Percentiles rank a stretch among this genome's conserved stretches.
Conservation (phyloP, 2,329 filamentous ascomycete species). For the Penicillium sp. region DNA sequence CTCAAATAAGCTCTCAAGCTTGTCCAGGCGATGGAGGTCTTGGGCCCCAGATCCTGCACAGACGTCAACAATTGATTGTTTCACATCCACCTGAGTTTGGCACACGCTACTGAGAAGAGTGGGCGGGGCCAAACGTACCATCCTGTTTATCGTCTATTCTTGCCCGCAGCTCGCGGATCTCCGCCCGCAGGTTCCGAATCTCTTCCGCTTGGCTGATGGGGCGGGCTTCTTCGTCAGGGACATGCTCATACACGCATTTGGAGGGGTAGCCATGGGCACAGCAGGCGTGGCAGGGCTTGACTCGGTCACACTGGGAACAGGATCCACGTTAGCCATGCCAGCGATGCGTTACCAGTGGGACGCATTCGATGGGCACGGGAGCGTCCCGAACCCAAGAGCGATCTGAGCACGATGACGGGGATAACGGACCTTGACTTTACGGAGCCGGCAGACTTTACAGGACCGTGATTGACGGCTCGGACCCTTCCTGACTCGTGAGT, state of each 20-base stretch:
- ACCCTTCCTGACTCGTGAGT: slow-evolving; percentile 25
- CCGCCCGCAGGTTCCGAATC: slow-evolving; percentile 33
- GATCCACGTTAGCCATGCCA: slow-evolving; percentile 14
- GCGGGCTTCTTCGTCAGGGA: slow-evolving; percentile 31
- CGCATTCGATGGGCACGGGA: slow-evolving; percentile 7
- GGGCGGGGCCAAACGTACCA: slow-evolving; percentile 17
- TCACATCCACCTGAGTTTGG: not conserved
- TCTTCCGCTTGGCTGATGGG: slow-evolving; percentile 38
- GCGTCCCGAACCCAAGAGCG: slow-evolving; percentile 9
- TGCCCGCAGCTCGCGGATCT: slow-evolving; percentile 31
- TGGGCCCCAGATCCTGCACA: slow-evolving; percentile 15
- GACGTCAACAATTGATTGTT: not conserved
- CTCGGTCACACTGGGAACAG: slow-evolving; percentile 33
- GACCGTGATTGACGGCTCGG: slow-evolving; percentile 35
- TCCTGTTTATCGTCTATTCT: slow-evolving; percentile 23
- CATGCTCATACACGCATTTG: slow-evolving; percentile 35
- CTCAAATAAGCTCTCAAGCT: slow-evolving; percentile 33
- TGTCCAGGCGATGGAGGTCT: slow-evolving; percentile 25
- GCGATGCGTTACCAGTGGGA: not conserved
- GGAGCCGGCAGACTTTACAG: slow-evolving; percentile 37
- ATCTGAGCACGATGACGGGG: slow-evolving; percentile 17
- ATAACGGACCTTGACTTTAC: slow-evolving; percentile 38
- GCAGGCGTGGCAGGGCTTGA: slow-evolving; percentile 39
- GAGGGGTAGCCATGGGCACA: slow-evolving; percentile 40
- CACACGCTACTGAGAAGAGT: not conserved